Conservation (phyloP, 345 rosid genomes). For the Eucalyptus albens region DNA sequence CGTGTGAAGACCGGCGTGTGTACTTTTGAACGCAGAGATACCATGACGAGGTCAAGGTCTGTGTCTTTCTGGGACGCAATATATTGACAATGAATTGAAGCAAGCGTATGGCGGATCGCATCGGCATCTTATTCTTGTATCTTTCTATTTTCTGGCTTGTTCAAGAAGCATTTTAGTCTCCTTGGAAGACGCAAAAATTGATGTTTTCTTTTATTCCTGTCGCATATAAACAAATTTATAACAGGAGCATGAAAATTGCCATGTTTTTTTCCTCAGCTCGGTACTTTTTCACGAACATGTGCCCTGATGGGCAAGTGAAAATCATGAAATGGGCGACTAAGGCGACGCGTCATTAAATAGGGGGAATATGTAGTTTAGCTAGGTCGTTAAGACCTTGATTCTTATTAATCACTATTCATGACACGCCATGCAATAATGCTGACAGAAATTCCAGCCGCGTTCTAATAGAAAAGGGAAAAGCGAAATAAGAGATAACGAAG, state of each 20-base stretch:
- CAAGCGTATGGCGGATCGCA: background rate
- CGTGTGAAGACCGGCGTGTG: background rate
- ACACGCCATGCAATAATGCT: background rate
- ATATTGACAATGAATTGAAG: background rate
- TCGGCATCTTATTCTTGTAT: background rate
- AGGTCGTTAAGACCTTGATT: background rate
- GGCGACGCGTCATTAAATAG: background rate
- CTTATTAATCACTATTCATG: background rate
- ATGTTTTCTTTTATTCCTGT: background rate
- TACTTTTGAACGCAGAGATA: background rate
- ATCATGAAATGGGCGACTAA: background rate
- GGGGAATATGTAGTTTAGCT: background rate
- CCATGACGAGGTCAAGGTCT: background rate
- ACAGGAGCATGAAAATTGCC: background rate
- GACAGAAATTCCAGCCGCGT: background rate
- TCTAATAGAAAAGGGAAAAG: background rate
- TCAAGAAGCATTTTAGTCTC: background rate
- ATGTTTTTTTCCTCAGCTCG: background rate
- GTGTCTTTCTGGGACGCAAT: background rate
- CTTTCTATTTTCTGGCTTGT: background rate
- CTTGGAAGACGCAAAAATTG: background rate
- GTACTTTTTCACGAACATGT: background rate
- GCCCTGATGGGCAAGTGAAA: background rate
- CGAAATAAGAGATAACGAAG: background rate
- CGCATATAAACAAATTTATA: background rate